Base-by-base conservation (phyloP, 768 basidiomycete species). In the Ramaria rubella region DNA sequence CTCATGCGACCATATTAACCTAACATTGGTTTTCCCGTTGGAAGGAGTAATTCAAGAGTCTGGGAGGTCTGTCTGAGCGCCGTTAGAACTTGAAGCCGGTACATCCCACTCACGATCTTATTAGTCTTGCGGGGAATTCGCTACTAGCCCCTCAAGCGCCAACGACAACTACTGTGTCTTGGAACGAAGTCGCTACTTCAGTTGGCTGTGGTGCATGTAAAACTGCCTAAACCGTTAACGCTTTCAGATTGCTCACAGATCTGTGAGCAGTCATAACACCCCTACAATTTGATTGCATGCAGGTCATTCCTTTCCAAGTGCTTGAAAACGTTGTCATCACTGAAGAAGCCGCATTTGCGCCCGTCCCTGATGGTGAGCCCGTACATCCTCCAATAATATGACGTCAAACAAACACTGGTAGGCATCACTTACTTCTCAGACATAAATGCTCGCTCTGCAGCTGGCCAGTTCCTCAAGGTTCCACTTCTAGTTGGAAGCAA, bases 281-380 rank as follows among this genome's bases (percentile, higher is more conserved):
- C 21, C 31, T 44, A 44, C 53, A 55, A 21, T 30, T 55, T 29
- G 38, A 38, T 51, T 57, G 48, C 29, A 57, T 57, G 49, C 8
- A 52, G 36, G 5, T 31, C 4, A 52, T 52, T 33, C 56, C 49
- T 3, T 52, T 57, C 48, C 31, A 52, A 27, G 38, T 55, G 33
- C 49, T 55, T 6, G 49, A 57, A 42, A 56, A 56, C 45, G 70
- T 71, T 67, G 67, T 67, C 38, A 62, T 45, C 21, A 34, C 40
- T n/a, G 14, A 21, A 21, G 38, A 26, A 21, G 42, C 42, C 44
- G 23, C 40, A 26, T 55, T 55, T 31, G 53, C 53, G 12, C 53
- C 42, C 4, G 43, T 45, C 17, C 53, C 53, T 5, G 53, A 55
- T 45, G 53, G 53, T 55, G 15, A 44, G 21, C 29, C 12, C 34